These are phyloP conservation scores for Sugiyamaella novakii DNA, from an alignment of 1,139 yeast species.

Conservation along the genomic window DNA sequence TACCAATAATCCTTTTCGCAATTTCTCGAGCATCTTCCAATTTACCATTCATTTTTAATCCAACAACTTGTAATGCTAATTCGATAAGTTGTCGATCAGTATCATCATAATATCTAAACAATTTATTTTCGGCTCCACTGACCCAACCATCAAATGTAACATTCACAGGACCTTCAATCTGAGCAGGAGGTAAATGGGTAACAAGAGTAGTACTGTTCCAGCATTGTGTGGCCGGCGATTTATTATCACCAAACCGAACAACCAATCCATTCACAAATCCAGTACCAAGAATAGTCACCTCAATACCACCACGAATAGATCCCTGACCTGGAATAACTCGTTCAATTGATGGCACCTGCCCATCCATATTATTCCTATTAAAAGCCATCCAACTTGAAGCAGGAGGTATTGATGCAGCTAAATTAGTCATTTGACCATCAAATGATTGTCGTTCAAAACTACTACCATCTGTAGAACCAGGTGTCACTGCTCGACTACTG, in stretches of 20 bases:
- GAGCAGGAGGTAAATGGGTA: slow-evolving; percentile 85
- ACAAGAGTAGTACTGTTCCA: slow-evolving; percentile 92
- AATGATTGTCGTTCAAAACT: slow-evolving; percentile 6
- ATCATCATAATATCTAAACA: slow-evolving; percentile 86
- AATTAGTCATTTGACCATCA: neutral
- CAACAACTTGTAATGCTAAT: slow-evolving; percentile 86
- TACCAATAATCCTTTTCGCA: slow-evolving; percentile 69
- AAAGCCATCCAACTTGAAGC: slow-evolving; percentile 14
- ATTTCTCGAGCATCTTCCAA: slow-evolving; percentile 87
- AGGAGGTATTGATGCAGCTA: slow-evolving; percentile 2
- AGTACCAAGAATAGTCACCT: slow-evolving; percentile 80
- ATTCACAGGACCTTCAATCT: slow-evolving; percentile 81
- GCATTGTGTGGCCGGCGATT: slow-evolving; percentile 83
- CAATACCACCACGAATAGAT: slow-evolving; percentile 90
- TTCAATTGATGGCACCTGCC: slow-evolving; percentile 59
- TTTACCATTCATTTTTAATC: slow-evolving; percentile 88
- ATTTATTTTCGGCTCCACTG: slow-evolving; percentile 47
- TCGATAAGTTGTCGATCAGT: slow-evolving; percentile 91
- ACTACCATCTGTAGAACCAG: slow-evolving; percentile 9
- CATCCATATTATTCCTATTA: slow-evolving; percentile 18
- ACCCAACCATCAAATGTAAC: slow-evolving; percentile 63
- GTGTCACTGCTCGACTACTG: slow-evolving; percentile 15
- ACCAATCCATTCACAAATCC: slow-evolving; percentile 78
- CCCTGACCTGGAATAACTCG: slow-evolving; percentile 91
- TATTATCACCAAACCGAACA: slow-evolving; percentile 80